Conservation (phyloP, 345 rosid species). For the Citrus inodora region DNA sequence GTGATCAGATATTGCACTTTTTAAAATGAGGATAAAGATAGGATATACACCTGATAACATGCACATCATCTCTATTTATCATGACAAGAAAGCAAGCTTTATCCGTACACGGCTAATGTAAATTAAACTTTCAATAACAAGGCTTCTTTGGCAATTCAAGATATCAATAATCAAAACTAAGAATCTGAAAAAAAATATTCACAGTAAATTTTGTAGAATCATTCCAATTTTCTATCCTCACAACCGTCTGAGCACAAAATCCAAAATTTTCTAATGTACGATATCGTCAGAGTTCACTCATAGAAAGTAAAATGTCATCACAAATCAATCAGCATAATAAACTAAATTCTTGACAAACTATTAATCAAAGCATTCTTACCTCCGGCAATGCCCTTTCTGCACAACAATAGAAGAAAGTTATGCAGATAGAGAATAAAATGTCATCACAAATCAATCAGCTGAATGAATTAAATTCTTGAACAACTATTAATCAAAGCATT, state of each 20-base stretch:
- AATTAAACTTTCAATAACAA: background rate
- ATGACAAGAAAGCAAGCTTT: background rate
- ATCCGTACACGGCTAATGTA: background rate
- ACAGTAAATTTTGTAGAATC: background rate
- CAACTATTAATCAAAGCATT: too few species aligned
- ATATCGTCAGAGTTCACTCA: background rate
- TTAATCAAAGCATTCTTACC: conserved; percentile 34
- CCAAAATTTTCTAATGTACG: background rate
- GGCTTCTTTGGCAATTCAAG: background rate
- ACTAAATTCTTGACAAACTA: background rate
- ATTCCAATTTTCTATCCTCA: background rate
- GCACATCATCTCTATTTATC: background rate
- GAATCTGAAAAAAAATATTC: background rate
- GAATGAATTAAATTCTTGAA: background rate
- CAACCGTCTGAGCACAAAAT: background rate
- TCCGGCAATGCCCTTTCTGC: conserved; percentile 78
- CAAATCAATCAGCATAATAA: background rate
- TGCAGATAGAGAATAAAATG: conserved; percentile 24
- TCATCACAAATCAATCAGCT: background rate
- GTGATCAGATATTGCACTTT: background rate
- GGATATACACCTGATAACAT: background rate
- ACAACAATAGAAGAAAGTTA: conserved; percentile 90
- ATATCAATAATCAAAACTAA: background rate
- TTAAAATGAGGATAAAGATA: background rate
- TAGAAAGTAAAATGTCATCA: background rate